phyloP scores from a whole-genome alignment of 2,329 filamentous ascomycete genomes.

The Colletotrichum neosansevieriae region DNA sequence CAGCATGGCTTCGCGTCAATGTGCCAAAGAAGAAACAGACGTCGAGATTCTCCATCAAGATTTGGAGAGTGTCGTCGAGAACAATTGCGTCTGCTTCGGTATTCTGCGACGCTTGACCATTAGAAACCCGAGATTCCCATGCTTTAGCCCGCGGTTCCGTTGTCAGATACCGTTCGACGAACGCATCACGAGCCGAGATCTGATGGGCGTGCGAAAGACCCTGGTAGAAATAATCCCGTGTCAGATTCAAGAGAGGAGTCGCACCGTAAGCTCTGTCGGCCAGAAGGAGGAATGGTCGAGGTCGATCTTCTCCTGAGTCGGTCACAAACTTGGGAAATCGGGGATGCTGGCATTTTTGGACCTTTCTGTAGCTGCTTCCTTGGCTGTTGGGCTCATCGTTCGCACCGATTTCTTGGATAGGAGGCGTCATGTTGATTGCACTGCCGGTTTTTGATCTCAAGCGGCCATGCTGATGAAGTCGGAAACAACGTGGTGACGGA shows the following conservation, averaged over 20 bases:
- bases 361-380: too few relatives aligned
- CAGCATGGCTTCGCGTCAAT: conserved; percentile 4
- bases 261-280: neutral
- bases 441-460: too few relatives aligned
- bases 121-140: neutral
- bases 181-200: neutral
- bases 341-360: too few relatives aligned
- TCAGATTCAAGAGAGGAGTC: neutral
- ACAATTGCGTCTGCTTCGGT: neutral
- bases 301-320: neutral
- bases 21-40: conserved; percentile 29
- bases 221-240: neutral
- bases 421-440: too few relatives aligned
- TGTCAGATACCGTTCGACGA: neutral
- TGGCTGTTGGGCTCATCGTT: too few relatives aligned
- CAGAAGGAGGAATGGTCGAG: neutral
- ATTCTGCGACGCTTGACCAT: neutral
- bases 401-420: too few relatives aligned
- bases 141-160: neutral
- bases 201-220: neutral
- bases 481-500: too few relatives aligned
- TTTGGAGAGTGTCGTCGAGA: neutral
- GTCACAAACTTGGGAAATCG: too few relatives aligned
- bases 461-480: too few relatives aligned
- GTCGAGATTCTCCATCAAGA: conserved; percentile 19